Base-by-base conservation (phyloP, 2,329 filamentous ascomycete species). In the Dendryphion nanum region DNA sequence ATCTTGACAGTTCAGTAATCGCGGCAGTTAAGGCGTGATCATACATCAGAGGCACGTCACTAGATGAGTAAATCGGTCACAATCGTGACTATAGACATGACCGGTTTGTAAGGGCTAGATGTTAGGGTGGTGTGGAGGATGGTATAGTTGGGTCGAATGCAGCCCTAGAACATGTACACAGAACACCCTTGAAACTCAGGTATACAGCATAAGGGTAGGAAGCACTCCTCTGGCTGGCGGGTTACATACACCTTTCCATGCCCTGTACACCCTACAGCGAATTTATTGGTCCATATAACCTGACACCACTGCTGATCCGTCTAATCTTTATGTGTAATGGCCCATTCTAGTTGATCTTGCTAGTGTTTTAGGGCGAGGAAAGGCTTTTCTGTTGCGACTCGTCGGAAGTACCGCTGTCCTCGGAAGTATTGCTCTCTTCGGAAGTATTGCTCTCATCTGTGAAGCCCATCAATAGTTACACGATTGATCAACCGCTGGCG, bases 241-340 rank as follows among this genome's bases (percentile, higher is more conserved):
- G 24, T 37, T 15, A 37, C 18, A 29, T 6, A 37, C 12, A 37
- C 26, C 18, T 30, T 15, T 8, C 23, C 20, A 30, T 14, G 8
- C 30, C 12, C 14, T 30, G n/a, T 37, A 21, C 17, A 30, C 15
- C 8, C 8, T 8, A 37, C 12, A 30, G 24, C 30, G 13, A n/a
- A 6, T 30, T 37, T 37, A 37, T 37, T 19, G 14, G 17, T 37
- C 24, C 30, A 37, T 8, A 37, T 18, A 15, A 30, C 17, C 6
- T n/a, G 15, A 6, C 23, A 21, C 24, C 19, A 37, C 30, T 21
- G 17, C 14, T 30, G 5, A 18, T 10, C 5, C 5, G 15, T 30
- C 24, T 30, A 37, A n/a, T 37, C 16, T 30, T 8, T 15, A 37
- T 37, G 30, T 12, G 17, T 7, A 30, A 10, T 6, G 5, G 35